phyloP scores from a whole-genome alignment of 208 protist genomes.

The Leishmania aethiopica region DNA sequence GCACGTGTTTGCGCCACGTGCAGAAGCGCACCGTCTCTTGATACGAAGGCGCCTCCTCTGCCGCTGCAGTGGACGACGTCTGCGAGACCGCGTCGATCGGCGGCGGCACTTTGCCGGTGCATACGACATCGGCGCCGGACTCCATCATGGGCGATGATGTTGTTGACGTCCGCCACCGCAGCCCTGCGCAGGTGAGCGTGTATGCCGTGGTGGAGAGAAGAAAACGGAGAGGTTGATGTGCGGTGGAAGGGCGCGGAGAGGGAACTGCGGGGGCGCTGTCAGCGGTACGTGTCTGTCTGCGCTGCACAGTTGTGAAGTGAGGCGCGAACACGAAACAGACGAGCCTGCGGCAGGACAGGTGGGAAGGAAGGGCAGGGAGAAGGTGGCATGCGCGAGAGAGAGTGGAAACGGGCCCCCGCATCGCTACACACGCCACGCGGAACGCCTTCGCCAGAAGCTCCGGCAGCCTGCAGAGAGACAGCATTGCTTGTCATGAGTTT shows the following conservation, averaged over 20 bases:
- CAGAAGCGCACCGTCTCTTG: slow-evolving; percentile 74
- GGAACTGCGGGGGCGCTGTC: not conserved
- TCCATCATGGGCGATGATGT: slow-evolving; percentile 1
- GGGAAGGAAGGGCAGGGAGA: not conserved
- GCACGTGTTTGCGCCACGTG: slow-evolving; percentile 90
- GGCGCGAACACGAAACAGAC: too few species aligned
- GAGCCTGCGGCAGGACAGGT: not conserved
- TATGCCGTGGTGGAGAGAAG: not conserved
- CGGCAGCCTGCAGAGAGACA: not conserved
- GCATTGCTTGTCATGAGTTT: not conserved
- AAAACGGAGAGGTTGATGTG: not conserved
- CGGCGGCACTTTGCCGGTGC: slow-evolving; percentile 2
- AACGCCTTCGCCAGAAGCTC: too few species aligned
- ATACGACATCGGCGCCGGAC: slow-evolving; percentile 14
- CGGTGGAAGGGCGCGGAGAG: not conserved
- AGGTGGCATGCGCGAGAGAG: not conserved
- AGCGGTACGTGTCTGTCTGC: not conserved
- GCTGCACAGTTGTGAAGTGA: not conserved
- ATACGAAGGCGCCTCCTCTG: slow-evolving; percentile 42
- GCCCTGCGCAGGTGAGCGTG: not conserved
- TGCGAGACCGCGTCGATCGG: slow-evolving; percentile 14
- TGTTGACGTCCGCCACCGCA: not conserved
- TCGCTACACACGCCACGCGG: not conserved
- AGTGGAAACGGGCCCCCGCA: not conserved
- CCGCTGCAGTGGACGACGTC: slow-evolving; percentile 10